Base-by-base conservation (phyloP, 768 basidiomycete species). In the Boletus bicolor region DNA sequence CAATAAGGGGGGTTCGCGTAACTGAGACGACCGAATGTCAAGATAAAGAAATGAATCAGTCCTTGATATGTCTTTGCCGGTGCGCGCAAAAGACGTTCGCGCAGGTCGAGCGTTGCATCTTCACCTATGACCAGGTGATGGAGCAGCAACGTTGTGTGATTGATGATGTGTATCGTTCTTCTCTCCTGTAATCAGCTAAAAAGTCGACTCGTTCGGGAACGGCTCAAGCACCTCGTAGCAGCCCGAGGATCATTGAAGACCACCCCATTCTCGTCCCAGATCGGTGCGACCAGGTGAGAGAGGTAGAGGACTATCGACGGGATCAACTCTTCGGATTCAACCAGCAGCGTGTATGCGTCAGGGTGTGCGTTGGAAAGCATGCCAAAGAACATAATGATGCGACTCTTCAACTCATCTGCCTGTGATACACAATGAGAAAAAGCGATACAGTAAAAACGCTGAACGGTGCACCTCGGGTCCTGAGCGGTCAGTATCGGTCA, bases 1-100 rank as follows among this genome's bases (percentile, higher is more conserved):
- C 85, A 88, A 43, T 80, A 76, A 15, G 86, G 86, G 11, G 81
- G 74, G 44, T 83, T 84, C 7, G 86, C 83, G 56, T 82, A 91
- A 53, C 85, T 83, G 45, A 93, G 72, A 57, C 90, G 79, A 38
- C 91, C 87, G 52, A 93, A 81, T 0, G 84, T 82, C n/a, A 91
- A 83, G 30, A 85, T 81, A 64, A 91, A 91, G 66, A 84, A 77
- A 60, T 93, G 84, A 12, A 76, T 76, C 28, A 89, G 70, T 34
- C 84, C 84, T 60, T 80, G 83, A 65, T 86, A 86, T 30, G 76
- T 74, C 34, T 82, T 79, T 45, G 73, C 72, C 12, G 79, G 73
- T 15, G 83, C 80, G 41, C 77, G 73, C 53, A 81, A 79, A 32
- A 92, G 77, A 65, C 82, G 82, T 37, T 77, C 75, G 39, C 82